A percentile compares a stretch with the other conserved stretches of the same genome.
These are phyloP conservation scores for Tricholoma terreum DNA, from an alignment of 768 basidiomycete genomes.

Conservation along the genomic window DNA sequence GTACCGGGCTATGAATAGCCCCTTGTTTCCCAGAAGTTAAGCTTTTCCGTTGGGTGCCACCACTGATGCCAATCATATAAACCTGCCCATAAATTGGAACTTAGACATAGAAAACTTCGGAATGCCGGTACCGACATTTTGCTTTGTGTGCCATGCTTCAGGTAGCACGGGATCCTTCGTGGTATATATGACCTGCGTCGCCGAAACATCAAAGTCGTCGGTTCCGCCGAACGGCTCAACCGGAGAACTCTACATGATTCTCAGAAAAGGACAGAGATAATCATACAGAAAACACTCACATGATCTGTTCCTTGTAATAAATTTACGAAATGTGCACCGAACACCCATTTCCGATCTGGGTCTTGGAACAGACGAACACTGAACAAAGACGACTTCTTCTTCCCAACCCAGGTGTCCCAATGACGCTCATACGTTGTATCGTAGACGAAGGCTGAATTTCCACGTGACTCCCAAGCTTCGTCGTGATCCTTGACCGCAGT, in stretches of 20 bases:
- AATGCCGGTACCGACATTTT: conserved; percentile 51
- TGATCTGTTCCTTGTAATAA: conserved; percentile 66
- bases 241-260: conserved; percentile 51
- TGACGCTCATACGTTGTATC: conserved; percentile 70
- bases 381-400: conserved; percentile 72
- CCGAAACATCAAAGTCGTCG: conserved; percentile 76
- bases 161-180: conserved; percentile 79
- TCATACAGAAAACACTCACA: conserved; percentile 40
- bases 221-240: conserved; percentile 87
- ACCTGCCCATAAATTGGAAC: conserved; percentile 39
- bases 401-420: conserved; percentile 75
- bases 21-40: conserved; percentile 85
- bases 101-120: background rate
- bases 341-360: conserved; percentile 48
- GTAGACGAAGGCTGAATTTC: conserved; percentile 69
- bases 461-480: conserved; percentile 66
- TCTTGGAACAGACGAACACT: conserved; percentile 54
- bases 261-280: conserved; percentile 2
- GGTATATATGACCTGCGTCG: conserved; percentile 72
- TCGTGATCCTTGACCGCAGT: conserved; percentile 68
- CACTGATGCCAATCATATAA: conserved; percentile 62
- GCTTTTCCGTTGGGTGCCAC: conserved; percentile 50
- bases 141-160: conserved; percentile 84
- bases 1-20: conserved; percentile 70
- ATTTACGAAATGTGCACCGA: conserved; percentile 53